Conservation (phyloP, 192 early-diverging fungal species). For the Mortierella antarctica region DNA sequence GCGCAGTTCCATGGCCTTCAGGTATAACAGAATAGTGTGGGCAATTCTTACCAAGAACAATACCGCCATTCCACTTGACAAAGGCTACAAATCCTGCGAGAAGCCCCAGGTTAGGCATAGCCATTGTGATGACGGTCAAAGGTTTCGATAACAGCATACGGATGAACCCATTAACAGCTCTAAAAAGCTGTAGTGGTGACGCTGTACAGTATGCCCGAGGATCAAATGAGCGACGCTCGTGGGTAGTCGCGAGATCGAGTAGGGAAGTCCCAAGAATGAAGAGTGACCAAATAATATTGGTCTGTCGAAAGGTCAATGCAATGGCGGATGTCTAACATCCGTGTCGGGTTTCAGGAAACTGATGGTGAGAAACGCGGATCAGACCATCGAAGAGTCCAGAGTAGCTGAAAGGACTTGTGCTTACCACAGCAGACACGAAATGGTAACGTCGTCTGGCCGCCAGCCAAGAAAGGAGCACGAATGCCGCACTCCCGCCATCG, state of each 20-base stretch:
- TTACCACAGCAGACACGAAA: conserved; percentile 66
- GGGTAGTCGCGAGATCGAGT: conserved; percentile 29
- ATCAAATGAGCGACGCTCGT: conserved; percentile 36
- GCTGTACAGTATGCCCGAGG: conserved; percentile 30
- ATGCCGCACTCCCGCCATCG: conserved; percentile 85
- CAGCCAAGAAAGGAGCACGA: conserved; percentile 76
- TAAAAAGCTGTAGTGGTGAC: conserved; percentile 16
- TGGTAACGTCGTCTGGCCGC: conserved; percentile 61
- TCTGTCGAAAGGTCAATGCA: conserved; percentile 86
- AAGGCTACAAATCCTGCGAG: conserved; percentile 70
- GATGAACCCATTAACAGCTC: conserved; percentile 33
- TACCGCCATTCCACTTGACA: conserved; percentile 82
- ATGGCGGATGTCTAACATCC: conserved; percentile 27
- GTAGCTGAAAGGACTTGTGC: conserved; percentile 11
- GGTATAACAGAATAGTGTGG: not conserved
- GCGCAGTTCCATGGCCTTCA: not conserved
- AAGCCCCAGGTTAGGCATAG: conserved; percentile 66
- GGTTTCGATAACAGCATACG: conserved; percentile 23
- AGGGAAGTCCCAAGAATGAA: conserved; percentile 70
- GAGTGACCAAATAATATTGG: conserved; percentile 90
- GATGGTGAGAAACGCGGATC: not conserved
- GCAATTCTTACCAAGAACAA: conserved; percentile 75
- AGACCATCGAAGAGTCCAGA: not conserved
- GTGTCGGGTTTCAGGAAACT: not conserved
- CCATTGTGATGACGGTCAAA: conserved; percentile 1